Base-by-base conservation (phyloP, 306 rosid species). In the Acacia confusa region DNA sequence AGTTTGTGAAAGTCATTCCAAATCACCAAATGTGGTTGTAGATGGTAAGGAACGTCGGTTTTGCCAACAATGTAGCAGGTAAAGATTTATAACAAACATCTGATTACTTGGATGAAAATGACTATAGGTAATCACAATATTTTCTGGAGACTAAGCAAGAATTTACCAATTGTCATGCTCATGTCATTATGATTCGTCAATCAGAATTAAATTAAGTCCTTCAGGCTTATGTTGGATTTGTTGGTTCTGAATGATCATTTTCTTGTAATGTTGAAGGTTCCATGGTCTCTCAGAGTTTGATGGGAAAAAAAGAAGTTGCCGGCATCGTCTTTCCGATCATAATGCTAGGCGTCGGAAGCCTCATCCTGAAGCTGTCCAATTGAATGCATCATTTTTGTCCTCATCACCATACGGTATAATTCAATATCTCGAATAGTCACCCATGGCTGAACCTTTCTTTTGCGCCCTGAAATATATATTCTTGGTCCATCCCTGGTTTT, bases 11-110 rank as follows among this genome's bases (percentile, higher is more conserved):
- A 83, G 55, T 57, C 99, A 95, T 87, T 89, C 99, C 86, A 95
- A 93, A 82, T 92, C 93, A 80, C 90, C 97, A 2, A 90, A 82
- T 82, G 97, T 92, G 75, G 63, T 87, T 84, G 85, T 95, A 53
- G 89, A 77, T 75, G 92, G 97, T 50, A 48, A 88, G 65, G 97
- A 92, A 77, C 88, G 88, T 9, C 95, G 99, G 80, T 95, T 95
- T 85, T 95, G 99, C 90, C 99, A 95, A 86, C 97, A 95, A 67
- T 93, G 99, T 76, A 95, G 99, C 89, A 90, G 99, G 99, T 95
- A 87, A 84, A 78, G 48, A 63, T 76, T 72, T 71, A 84, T 65
- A 22, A 27, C 17, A 47, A 67, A 71, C 43, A 45, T 34, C 20
- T 47, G 27, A 50, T 81, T 78, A 30, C 34, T 60, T 36, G 12